Evolutionary conservation across 768 basidiomycete genomes (phyloP), one percentile per base, ranked within the genome.

Genomic region (Pisolithus tinctorius): DNA sequence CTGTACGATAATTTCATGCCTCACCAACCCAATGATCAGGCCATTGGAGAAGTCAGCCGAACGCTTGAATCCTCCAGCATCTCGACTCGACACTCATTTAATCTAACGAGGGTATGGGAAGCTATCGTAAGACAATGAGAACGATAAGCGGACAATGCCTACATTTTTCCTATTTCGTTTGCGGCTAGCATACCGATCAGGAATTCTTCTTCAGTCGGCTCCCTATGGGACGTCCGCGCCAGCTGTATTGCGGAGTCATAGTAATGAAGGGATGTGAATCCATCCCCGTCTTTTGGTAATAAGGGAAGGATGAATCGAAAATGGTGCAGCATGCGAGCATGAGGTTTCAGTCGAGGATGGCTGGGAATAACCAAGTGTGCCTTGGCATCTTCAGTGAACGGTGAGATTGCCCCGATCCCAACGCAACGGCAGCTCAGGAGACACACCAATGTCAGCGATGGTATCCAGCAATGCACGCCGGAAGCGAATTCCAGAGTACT

Each of bases 171-270:
- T 36, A 92, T 85, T 58, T 79, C 77, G 40, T 73, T 66, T 3
- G 80, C 83, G 7, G 84, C 85, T 30, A 68, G 67, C 58, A 86
- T 74, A 6, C 86, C 88, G 3, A 76, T 60, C 45, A 75, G 70
- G 61, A 82, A 90, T 66, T 90, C 88, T 34, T 71, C 73, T 62
- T 86, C 84, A 0, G 77, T 79, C 38, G 83, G 78, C 58, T 86
- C 85, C 41, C 70, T 66, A 4, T 71, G 70, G 1, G 79, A 75
- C 47, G 83, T 80, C 17, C 86, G 76, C 25, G 81, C 86, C 10
- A 86, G 71, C 62, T 90, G 87, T 45, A 90, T 76, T 1, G 80
- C 84, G 45, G 85, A 81, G 59, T 90, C 88, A 60, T 86, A 90
- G 58, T 84, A 84, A 64, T 88, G 84, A 50, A 90, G 64, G 0